Percentiles rank a stretch among this genome's conserved stretches.
phyloP scores from a whole-genome alignment of 129 eudicot species.

The Gnaphalium uliginosum region DNA sequence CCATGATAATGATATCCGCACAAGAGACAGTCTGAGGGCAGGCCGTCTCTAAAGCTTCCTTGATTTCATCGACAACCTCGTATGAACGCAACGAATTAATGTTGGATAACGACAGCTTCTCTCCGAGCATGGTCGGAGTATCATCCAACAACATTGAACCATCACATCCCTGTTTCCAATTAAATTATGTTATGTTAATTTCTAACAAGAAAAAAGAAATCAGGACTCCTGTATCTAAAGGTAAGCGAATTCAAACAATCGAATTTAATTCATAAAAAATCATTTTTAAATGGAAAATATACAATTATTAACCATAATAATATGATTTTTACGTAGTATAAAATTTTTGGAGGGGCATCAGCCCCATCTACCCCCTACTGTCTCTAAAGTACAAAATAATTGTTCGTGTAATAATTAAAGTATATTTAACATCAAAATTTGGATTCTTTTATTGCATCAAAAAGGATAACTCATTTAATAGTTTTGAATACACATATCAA shows the following conservation, averaged over 20 bases:
- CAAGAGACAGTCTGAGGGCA: constrained; percentile 88
- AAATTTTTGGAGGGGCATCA: too few species aligned
- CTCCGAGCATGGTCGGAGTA: constrained; percentile 83
- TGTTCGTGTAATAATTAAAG: not conserved
- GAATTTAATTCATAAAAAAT: too few species aligned
- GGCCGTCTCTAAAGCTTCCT: constrained; percentile 70
- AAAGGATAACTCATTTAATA: too few species aligned
- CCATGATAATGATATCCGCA: constrained; percentile 88
- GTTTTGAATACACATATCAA: not conserved
- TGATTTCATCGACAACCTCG: constrained; percentile 83
- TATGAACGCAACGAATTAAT: constrained; percentile 77
- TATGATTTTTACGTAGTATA: too few species aligned
- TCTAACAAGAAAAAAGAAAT: not conserved
- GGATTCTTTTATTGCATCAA: not conserved
- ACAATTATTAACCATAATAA: too few species aligned
- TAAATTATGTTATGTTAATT: not conserved
- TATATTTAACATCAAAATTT: not conserved
- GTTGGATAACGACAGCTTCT: constrained; percentile 72
- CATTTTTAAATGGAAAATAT: too few species aligned
- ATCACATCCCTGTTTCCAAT: constrained; percentile 73
- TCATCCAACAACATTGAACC: constrained; percentile 92
- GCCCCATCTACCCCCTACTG: too few species aligned
- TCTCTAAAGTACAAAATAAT: too few species aligned
- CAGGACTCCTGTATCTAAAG: too few species aligned
- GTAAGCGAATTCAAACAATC: too few species aligned